Base-by-base conservation (phyloP, 129 eudicot species). In the Heracleum sosnowskyi region DNA sequence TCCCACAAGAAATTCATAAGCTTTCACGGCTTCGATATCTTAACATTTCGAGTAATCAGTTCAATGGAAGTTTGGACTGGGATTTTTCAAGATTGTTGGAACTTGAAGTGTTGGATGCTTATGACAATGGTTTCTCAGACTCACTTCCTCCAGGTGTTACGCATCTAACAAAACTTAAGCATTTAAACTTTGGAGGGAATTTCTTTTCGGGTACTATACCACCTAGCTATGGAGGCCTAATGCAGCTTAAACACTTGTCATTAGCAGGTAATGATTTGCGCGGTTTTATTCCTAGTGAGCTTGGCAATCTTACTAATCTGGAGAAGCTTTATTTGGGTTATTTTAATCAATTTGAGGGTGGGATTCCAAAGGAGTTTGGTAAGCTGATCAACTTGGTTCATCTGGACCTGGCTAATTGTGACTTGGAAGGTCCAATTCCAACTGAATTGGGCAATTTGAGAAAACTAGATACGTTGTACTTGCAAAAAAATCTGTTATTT, bases 171-270 rank as follows among this genome's bases (percentile, higher is more conserved):
- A 77, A 69, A 46, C 77, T 91, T 66, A 81, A 64, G 76, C 81
- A 85, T 77, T 85, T 91, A 68, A 84, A 85, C 74, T 82, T 91
- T 15, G 96, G 96, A 10, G 96, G 96, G 45, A 91, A 88, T 18
- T 88, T 82, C 81, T 91, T 91, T 73, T 86, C 92, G 0, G 96
- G 96, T 17, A 77, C 69, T 60, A 91, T 91, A 12, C 96, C 93
- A 20, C 79, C 80, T 6, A 53, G 79, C 68, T 86, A 83, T 40
- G 91, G 91, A 33, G 80, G 82, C 73, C 69, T 86, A 3, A 34
- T 77, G 69, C 84, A 57, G 82, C 89, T 91, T 28, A 84, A 55
- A 0, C 79, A 81, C 63, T 88, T 91, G 7, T 83, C 89, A 34
- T 78, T 91, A 9, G 92, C 93, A 17, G 96, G 96, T 33, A 91